Percentiles rank a stretch among this genome's conserved stretches.
Evolutionary conservation across 495 filamentous ascomycete species (phyloP).

Genomic region (Podospora pseudopauciseta): DNA sequence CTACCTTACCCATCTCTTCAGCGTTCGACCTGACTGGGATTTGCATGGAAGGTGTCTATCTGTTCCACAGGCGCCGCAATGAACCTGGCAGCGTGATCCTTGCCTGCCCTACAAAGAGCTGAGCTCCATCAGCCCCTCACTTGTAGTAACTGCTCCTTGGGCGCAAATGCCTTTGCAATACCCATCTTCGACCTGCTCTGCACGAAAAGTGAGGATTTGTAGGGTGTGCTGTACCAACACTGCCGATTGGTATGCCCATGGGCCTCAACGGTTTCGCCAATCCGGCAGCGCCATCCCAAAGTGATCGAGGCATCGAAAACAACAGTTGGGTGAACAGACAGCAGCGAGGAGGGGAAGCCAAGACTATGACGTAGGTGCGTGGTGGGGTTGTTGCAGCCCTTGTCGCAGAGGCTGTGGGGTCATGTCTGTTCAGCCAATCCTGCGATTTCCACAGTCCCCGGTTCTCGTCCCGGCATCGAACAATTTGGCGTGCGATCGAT

Average conservation of each 20-base stretch:
- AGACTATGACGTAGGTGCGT: slow-evolving; percentile 29
- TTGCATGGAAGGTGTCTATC: not conserved
- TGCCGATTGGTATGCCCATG: not conserved
- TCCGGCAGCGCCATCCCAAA: not conserved
- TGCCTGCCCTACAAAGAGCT: not conserved
- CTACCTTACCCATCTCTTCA: not conserved
- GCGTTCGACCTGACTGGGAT: not conserved
- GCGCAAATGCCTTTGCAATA: not conserved
- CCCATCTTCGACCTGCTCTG: not conserved
- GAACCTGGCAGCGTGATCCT: not conserved
- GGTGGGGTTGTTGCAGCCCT: slow-evolving; percentile 18
- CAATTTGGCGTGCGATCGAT: slow-evolving; percentile 10
- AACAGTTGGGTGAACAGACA: not conserved
- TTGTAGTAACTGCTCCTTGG: not conserved
- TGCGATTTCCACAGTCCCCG: slow-evolving; percentile 1
- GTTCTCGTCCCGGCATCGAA: not conserved
- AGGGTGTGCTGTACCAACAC: not conserved
- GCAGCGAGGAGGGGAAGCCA: slow-evolving; percentile 8
- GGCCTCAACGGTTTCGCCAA: slow-evolving; percentile 6
- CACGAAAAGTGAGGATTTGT: not conserved
- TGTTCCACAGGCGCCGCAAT: not conserved
- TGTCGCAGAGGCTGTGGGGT: slow-evolving; percentile 12
- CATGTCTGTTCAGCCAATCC: slow-evolving; percentile 3
- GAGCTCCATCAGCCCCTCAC: not conserved
- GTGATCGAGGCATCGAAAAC: slow-evolving; percentile 3